Percentiles rank a stretch among this genome's conserved stretches.
These are phyloP conservation scores for Pichia sp. DNA, from an alignment of 1,139 yeast species.

Conservation along the genomic window DNA sequence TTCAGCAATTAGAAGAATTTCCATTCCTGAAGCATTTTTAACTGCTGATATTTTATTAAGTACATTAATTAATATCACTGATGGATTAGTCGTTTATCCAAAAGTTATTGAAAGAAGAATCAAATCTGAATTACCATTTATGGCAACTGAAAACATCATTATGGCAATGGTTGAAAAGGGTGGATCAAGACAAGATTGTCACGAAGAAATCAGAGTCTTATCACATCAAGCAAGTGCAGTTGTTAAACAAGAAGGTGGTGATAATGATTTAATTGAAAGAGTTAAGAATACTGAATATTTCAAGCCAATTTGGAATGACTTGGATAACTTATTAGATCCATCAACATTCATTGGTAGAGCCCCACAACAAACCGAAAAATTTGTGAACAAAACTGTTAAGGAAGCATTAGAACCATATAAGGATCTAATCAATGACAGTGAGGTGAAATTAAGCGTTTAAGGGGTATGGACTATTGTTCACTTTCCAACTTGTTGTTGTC, in stretches of 20 bases:
- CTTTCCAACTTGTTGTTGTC: too few relatives aligned
- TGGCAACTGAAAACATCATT: slow-evolving; percentile 98
- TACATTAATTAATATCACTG: slow-evolving; percentile 83
- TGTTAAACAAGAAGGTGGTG: slow-evolving; percentile 98
- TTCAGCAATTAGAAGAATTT: slow-evolving; percentile 95
- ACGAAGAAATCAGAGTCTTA: slow-evolving; percentile 92
- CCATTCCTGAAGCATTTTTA: slow-evolving; percentile 92
- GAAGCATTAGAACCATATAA: slow-evolving; percentile 71
- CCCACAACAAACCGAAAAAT: slow-evolving; percentile 94
- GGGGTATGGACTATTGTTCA: not conserved
- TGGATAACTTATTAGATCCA: slow-evolving; percentile 80
- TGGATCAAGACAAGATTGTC: slow-evolving; percentile 97
- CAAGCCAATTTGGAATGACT: slow-evolving; percentile 80
- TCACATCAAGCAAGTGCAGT: slow-evolving; percentile 97
- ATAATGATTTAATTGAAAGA: slow-evolving; percentile 91
- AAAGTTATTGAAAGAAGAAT: slow-evolving; percentile 97
- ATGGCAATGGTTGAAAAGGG: slow-evolving; percentile 99
- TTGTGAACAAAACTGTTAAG: slow-evolving; percentile 76
- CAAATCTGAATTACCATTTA: slow-evolving; percentile 90
- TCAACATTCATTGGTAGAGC: slow-evolving; percentile 97
- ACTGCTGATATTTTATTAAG: slow-evolving; percentile 91
- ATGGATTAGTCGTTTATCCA: slow-evolving; percentile 96
- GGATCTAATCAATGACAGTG: slow-evolving; percentile 49
- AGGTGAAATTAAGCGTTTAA: slow-evolving; percentile 57
- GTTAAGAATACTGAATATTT: slow-evolving; percentile 74